Evolutionary conservation across 2,329 filamentous ascomycete genomes (phyloP).

Genomic region (Ceratocystis smalleyi): DNA sequence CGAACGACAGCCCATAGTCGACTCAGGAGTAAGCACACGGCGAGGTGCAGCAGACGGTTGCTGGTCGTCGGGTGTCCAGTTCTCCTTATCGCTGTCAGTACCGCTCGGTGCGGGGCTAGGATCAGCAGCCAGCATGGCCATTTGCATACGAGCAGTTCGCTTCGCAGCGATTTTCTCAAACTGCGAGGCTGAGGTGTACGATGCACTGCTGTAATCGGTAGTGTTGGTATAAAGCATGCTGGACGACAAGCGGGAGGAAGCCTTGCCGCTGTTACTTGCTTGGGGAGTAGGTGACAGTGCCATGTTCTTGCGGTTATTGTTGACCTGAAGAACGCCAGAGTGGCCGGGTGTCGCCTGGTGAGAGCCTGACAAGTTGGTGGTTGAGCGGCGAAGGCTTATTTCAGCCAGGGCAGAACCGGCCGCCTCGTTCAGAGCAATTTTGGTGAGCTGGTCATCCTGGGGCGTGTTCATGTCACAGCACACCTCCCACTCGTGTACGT

Average conservation of each 20-base stretch:
- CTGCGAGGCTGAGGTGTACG: constrained; percentile 23
- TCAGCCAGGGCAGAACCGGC: constrained; percentile 67
- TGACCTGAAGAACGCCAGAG: constrained; percentile 7
- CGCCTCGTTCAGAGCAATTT: constrained; percentile 65
- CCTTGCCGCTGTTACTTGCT: constrained; percentile 24
- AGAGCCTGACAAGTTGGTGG: constrained; percentile 25
- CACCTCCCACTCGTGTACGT: constrained; percentile 82
- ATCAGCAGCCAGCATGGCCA: constrained; percentile 8
- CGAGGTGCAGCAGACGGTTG: constrained; percentile 23
- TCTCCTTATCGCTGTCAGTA: constrained; percentile 65
- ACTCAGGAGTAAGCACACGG: constrained; percentile 22
- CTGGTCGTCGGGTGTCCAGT: constrained; percentile 51
- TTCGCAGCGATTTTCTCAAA: constrained; percentile 39
- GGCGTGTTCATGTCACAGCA: constrained; percentile 69
- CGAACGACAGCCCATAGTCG: constrained; percentile 25
- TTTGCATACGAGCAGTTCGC: not conserved
- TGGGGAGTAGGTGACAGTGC: constrained; percentile 9
- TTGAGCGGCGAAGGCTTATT: constrained; percentile 65
- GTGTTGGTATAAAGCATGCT: constrained; percentile 16
- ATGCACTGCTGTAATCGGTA: constrained; percentile 25
- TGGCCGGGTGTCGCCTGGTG: not conserved
- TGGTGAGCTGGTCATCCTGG: constrained; percentile 50
- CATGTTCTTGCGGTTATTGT: constrained; percentile 7
- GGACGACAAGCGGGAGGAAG: constrained; percentile 1
- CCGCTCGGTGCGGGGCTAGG: constrained; percentile 12